Evolutionary conservation across 768 basidiomycete species (phyloP).

Genomic region (Strobilomyces dryophilus): DNA sequence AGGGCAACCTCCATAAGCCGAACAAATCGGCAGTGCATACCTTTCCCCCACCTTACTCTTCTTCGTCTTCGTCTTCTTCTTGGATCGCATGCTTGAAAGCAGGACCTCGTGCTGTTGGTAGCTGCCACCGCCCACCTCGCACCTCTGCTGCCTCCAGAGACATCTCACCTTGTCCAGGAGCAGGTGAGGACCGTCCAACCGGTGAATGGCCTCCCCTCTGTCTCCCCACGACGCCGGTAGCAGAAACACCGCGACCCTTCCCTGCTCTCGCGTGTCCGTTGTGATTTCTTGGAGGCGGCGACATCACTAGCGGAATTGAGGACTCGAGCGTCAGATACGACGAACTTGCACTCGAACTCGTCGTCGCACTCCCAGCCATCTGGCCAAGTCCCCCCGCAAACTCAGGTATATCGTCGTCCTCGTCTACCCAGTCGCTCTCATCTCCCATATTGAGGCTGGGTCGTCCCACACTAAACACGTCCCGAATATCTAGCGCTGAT

Average conservation of each 20-base stretch:
- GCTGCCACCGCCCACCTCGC: slow-evolving; percentile 59
- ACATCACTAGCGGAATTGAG: slow-evolving; percentile 38
- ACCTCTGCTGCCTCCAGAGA: slow-evolving; percentile 45
- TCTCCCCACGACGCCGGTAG: slow-evolving; percentile 27
- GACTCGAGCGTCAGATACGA: slow-evolving; percentile 31
- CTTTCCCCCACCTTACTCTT: slow-evolving; percentile 40
- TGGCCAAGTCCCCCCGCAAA: slow-evolving; percentile 83
- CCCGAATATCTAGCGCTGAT: slow-evolving; percentile 52
- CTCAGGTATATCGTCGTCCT: slow-evolving; percentile 68
- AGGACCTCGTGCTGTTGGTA: slow-evolving; percentile 65
- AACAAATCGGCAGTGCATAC: slow-evolving; percentile 2
- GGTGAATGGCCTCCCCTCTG: slow-evolving; percentile 58
- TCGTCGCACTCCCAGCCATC: slow-evolving; percentile 28
- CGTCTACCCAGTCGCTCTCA: slow-evolving; percentile 87
- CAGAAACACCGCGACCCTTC: slow-evolving; percentile 24
- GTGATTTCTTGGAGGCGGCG: slow-evolving; percentile 50
- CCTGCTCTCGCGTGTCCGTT: slow-evolving; percentile 35
- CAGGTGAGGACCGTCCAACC: slow-evolving; percentile 55
- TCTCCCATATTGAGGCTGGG: slow-evolving; percentile 59
- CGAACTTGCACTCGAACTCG: slow-evolving; percentile 22
- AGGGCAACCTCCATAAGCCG: slow-evolving; percentile 8
- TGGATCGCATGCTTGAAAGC: slow-evolving; percentile 71
- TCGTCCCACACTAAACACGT: slow-evolving; percentile 69
- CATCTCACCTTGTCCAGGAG: slow-evolving; percentile 45
- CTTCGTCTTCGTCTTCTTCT: slow-evolving; percentile 85